Conservation (phyloP, 2,329 filamentous ascomycete genomes). For the Neonectria hederae region DNA sequence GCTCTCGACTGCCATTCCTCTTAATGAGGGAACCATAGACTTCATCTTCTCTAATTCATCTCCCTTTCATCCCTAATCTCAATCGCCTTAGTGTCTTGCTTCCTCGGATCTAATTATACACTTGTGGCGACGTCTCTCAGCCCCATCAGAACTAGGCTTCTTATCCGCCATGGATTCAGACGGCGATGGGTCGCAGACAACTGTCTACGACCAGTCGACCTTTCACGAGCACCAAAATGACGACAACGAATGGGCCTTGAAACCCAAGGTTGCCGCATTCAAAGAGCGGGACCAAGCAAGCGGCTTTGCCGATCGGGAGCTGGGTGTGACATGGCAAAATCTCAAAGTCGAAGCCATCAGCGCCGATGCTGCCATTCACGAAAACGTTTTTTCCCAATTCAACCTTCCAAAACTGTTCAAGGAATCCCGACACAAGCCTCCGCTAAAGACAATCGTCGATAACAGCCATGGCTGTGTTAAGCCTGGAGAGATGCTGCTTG, state of each 20-base stretch:
- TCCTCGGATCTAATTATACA: conserved; percentile 2
- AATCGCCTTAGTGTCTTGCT: conserved; percentile 1
- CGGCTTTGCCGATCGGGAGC: conserved; percentile 57
- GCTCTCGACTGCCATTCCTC: background rate
- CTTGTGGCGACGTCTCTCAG: conserved; percentile 17
- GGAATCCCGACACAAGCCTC: conserved; percentile 63
- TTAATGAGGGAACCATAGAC: too few species aligned
- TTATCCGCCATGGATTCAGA: conserved; percentile 42
- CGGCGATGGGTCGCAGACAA: conserved; percentile 36
- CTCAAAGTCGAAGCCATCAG: conserved; percentile 70
- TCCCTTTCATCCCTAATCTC: background rate
- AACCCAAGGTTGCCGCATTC: conserved; percentile 56
- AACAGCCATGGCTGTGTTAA: conserved; percentile 74
- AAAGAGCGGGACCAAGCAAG: conserved; percentile 56
- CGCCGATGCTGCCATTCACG: conserved; percentile 70
- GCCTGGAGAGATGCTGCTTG: conserved; percentile 77
- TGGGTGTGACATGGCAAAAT: conserved; percentile 73
- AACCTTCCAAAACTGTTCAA: conserved; percentile 63
- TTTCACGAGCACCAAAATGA: conserved; percentile 16
- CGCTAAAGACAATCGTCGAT: conserved; percentile 71
- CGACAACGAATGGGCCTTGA: conserved; percentile 56
- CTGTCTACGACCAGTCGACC: conserved; percentile 34
- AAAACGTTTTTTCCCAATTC: conserved; percentile 69
- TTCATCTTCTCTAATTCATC: background rate
- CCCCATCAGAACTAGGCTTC: conserved; percentile 13